phyloP scores from a whole-genome alignment of 352 stramenopile genomes.

The Thalassiosira hispida region DNA sequence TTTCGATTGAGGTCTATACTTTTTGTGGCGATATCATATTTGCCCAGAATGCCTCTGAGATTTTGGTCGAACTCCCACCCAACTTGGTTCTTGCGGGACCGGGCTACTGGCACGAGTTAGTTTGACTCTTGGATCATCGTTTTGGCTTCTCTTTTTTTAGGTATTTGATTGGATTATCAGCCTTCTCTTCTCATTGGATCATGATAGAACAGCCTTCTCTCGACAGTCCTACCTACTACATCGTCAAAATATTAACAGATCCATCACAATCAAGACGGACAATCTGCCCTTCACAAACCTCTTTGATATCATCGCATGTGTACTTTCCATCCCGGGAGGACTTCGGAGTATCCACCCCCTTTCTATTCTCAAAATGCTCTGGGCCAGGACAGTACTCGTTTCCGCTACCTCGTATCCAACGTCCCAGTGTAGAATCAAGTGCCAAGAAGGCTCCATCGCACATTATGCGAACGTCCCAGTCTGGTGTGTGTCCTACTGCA shows the following conservation, averaged over 20 bases:
- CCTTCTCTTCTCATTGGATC: no score
- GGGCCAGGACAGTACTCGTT: slow-evolving; percentile 73
- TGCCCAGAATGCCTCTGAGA: no score
- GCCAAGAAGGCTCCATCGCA: slow-evolving; percentile 66
- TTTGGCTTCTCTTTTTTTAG: no score
- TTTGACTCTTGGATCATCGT: no score
- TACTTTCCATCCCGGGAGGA: slow-evolving; percentile 60
- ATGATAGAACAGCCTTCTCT: no score
- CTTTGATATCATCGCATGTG: slow-evolving; percentile 57
- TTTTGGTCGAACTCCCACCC: no score
- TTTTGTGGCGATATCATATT: no score
- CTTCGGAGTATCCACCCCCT: slow-evolving; percentile 29
- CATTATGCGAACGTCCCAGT: slow-evolving; percentile 48
- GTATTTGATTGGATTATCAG: no score
- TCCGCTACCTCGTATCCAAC: slow-evolving; percentile 62
- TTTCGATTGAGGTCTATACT: no score
- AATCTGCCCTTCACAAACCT: slow-evolving; percentile 63
- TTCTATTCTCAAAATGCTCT: slow-evolving; percentile 48
- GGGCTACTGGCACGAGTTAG: no score
- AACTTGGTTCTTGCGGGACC: no score
- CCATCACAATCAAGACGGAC: slow-evolving; percentile 56
- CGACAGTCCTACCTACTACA: no score
- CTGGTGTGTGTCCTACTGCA: slow-evolving; percentile 69
- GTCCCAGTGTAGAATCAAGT: slow-evolving; percentile 66
- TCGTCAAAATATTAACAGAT: slow-evolving; percentile 51